Percentiles rank a stretch among this genome's conserved stretches.
Evolutionary conservation across 2,329 filamentous ascomycete species (phyloP).

Genomic region (Venturia carpophila): DNA sequence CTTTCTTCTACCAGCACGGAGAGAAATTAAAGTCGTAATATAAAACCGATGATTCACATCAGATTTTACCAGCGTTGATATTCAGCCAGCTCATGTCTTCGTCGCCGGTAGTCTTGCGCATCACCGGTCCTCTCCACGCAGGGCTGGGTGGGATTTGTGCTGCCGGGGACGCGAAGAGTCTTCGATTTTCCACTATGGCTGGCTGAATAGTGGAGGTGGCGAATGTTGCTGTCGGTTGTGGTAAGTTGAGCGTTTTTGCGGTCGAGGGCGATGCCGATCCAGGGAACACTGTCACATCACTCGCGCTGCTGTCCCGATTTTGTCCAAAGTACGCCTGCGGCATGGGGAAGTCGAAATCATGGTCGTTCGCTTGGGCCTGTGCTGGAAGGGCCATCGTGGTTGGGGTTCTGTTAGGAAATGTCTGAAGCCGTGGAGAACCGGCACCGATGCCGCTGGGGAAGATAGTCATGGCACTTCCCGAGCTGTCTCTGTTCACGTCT

Average conservation of each 20-base stretch:
- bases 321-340: slow-evolving; percentile 9
- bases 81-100: slow-evolving; percentile 77
- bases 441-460: slow-evolving; percentile 21
- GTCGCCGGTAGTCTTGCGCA: slow-evolving; percentile 22
- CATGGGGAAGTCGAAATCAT: slow-evolving; percentile 9
- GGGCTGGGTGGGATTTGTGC: not conserved
- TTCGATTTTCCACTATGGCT: not conserved
- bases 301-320: not conserved
- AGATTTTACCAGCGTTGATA: slow-evolving; percentile 43
- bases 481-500: slow-evolving; percentile 40
- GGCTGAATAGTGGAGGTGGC: not conserved
- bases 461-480: slow-evolving; percentile 42
- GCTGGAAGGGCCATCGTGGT: not conserved
- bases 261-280: not conserved
- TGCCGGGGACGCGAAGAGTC: not conserved
- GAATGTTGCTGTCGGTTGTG: not conserved
- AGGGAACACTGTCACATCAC: slow-evolving; percentile 28
- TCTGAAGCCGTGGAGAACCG: not conserved
- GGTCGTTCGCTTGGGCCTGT: not conserved
- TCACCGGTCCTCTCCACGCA: slow-evolving; percentile 9
- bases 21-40: not conserved
- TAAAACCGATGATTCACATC: not conserved
- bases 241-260: not conserved
- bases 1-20: not conserved
- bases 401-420: not conserved